Evolutionary conservation across 768 basidiomycete genomes (phyloP).

Genomic region (Sporobolomyces roseus): DNA sequence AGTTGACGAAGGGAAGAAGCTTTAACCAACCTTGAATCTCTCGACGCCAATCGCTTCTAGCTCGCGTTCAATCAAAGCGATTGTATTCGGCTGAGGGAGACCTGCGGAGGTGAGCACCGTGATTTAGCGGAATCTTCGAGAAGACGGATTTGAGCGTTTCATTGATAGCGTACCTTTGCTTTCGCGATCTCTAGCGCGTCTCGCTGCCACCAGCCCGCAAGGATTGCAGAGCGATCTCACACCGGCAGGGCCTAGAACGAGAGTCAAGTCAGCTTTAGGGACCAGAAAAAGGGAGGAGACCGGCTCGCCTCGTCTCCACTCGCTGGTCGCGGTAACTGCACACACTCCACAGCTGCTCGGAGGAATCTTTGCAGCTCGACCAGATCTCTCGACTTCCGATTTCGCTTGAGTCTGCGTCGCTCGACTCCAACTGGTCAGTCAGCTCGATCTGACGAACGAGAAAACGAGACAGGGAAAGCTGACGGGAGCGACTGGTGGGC

Average conservation of each 20-base stretch:
- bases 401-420: no score
- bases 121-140: neutral
- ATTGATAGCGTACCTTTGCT: neutral
- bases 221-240: constrained; percentile 31
- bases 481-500: no score
- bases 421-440: no score
- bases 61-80: constrained; percentile 19
- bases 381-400: no score
- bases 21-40: constrained; percentile 19
- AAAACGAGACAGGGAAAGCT: no score
- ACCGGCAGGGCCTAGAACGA: constrained; percentile 22
- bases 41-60: constrained; percentile 23
- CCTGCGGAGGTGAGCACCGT: neutral
- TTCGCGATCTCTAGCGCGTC: constrained; percentile 11
- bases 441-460: no score
- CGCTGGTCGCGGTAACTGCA: constrained; percentile 8
- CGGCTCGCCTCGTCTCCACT: constrained; percentile 27
- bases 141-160: no score
- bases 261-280: neutral
- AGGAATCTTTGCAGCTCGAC: no score
- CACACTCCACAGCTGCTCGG: constrained; percentile 26
- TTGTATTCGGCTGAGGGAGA: neutral
- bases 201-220: constrained; percentile 18
- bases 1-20: neutral
- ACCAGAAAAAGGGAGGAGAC: no score